Percentiles rank a stretch among this genome's conserved stretches.
Conservation (phyloP, 2,329 filamentous ascomycete genomes). For the Huntiella abstrusa region DNA sequence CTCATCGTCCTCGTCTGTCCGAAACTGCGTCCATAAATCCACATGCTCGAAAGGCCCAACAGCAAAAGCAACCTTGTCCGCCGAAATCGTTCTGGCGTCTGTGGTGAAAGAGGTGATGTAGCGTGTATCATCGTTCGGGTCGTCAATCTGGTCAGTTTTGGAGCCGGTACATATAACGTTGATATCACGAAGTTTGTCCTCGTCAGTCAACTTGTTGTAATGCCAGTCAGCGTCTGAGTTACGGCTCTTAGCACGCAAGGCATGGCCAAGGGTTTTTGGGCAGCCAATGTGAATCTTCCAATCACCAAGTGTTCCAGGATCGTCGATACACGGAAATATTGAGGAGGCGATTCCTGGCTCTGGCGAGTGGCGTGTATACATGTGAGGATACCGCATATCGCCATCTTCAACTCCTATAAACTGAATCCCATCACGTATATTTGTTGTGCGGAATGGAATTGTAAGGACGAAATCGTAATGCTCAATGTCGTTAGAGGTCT, state of each 20-base stretch:
- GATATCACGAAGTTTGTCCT: constrained; percentile 78
- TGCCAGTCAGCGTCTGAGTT: constrained; percentile 18
- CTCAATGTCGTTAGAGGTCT: constrained; percentile 20
- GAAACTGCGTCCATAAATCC: constrained; percentile 65
- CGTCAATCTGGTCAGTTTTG: constrained; percentile 61
- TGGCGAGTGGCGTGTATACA: constrained; percentile 68
- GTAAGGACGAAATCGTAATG: constrained; percentile 27
- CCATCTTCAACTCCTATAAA: constrained; percentile 72
- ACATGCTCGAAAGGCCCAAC: constrained; percentile 90
- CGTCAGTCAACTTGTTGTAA: constrained; percentile 33
- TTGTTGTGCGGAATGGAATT: constrained; percentile 60
- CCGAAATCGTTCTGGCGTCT: constrained; percentile 47
- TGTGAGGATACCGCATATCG: constrained; percentile 73
- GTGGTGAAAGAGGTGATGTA: constrained; percentile 79
- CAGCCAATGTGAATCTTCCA: constrained; percentile 83
- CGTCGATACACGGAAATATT: constrained; percentile 86
- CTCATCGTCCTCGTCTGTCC: constrained; percentile 80
- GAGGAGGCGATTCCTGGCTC: constrained; percentile 65
- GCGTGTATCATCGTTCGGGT: constrained; percentile 57
- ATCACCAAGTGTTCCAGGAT: constrained; percentile 57
- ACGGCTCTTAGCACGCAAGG: constrained; percentile 20
- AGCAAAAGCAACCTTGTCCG: constrained; percentile 82
- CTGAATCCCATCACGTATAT: constrained; percentile 70
- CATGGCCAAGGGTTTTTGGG: constrained; percentile 72
- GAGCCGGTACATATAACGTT: constrained; percentile 82